phyloP scores from a whole-genome alignment of 1,284 basidiomycete species.

The Ceratobasidium sp. region DNA sequence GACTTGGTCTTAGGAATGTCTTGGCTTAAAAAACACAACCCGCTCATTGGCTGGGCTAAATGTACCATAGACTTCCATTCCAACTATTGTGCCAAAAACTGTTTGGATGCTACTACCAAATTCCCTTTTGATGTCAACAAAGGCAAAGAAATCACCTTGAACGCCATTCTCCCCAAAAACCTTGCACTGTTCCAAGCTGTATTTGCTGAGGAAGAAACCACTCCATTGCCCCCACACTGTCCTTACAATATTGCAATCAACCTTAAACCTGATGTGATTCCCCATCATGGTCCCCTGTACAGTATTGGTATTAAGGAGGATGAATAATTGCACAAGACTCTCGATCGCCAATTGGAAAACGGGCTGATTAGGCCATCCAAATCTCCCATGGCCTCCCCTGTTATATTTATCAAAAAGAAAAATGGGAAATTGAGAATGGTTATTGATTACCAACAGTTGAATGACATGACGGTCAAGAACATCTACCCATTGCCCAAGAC shows the following conservation, averaged over 20 bases:
- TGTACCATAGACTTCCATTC: not conserved
- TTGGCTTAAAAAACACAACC: constrained; percentile 46
- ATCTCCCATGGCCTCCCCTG: constrained; percentile 58
- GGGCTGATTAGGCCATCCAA: constrained; percentile 55
- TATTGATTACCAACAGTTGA: constrained; percentile 61
- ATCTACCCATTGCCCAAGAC: constrained; percentile 48
- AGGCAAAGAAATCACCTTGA: not conserved
- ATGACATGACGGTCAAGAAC: not conserved
- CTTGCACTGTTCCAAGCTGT: constrained; percentile 45
- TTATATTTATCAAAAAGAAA: constrained; percentile 66
- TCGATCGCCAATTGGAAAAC: constrained; percentile 36
- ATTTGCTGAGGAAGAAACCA: constrained; percentile 44
- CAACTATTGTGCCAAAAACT: not conserved
- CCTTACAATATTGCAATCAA: constrained; percentile 48
- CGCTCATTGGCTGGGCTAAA: constrained; percentile 35
- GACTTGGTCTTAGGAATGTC: constrained; percentile 45
- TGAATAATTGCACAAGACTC: not conserved
- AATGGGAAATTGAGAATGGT: constrained; percentile 58
- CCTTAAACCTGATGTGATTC: constrained; percentile 10
- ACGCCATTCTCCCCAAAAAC: not conserved
- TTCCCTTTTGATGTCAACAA: not conserved
- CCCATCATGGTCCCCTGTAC: not conserved
- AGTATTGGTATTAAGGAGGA: constrained; percentile 28
- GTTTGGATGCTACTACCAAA: not conserved
- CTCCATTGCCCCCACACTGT: constrained; percentile 45